Percentiles rank a stretch among this genome's conserved stretches.
Evolutionary conservation across 2,329 filamentous ascomycete genomes (phyloP).

Genomic region (Aspergillus brunneoviolaceus): DNA sequence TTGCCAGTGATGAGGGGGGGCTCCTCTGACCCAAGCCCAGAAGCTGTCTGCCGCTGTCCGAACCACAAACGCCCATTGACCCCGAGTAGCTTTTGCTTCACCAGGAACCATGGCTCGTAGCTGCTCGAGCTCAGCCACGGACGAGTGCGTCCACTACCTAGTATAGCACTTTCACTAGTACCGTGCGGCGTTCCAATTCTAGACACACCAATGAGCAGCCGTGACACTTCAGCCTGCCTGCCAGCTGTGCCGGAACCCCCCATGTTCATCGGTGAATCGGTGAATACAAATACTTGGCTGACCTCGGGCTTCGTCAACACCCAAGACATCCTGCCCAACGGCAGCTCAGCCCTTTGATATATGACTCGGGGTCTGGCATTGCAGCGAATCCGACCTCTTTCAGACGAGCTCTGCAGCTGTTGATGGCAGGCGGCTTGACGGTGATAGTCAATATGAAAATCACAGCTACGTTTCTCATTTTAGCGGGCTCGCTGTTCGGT

Average conservation of each 20-base stretch:
- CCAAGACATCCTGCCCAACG: not conserved
- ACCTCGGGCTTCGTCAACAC: not conserved
- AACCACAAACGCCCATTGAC: not conserved
- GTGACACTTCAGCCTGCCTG: conserved; percentile 1
- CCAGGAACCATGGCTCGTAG: conserved; percentile 2
- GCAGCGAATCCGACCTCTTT: not conserved
- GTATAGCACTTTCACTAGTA: not conserved
- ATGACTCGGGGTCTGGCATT: not conserved
- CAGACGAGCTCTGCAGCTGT: not conserved
- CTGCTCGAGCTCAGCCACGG: conserved; percentile 8
- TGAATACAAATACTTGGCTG: not conserved
- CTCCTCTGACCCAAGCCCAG: no score
- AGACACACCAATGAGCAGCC: not conserved
- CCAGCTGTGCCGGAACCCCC: not conserved
- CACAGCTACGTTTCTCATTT: not conserved
- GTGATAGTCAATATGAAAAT: not conserved
- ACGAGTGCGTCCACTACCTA: conserved; percentile 6
- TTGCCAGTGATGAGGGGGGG: not conserved
- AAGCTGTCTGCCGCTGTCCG: not conserved
- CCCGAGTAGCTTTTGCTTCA: not conserved
- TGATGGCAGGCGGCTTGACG: not conserved
- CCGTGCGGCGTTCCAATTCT: not conserved
- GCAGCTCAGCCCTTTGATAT: not conserved
- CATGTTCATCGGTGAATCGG: not conserved
- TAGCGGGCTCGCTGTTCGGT: not conserved